Base-by-base conservation (phyloP, 768 basidiomycete genomes). In the Lentinula aciculospora region DNA sequence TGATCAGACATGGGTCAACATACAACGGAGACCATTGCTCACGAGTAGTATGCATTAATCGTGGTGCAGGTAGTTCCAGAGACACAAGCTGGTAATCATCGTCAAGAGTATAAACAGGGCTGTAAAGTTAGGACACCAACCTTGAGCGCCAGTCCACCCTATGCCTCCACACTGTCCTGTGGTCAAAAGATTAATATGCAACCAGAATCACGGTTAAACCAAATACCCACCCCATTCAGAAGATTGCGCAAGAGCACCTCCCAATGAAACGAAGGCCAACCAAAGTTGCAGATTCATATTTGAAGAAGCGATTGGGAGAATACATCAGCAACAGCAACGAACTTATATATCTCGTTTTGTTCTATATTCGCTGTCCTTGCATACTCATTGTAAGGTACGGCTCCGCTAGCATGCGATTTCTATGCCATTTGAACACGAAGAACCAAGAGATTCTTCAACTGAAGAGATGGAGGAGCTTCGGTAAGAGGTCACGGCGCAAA, bases 11-110 rank as follows among this genome's bases (percentile, higher is more conserved):
- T 7, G 12, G 28, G 31, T 15, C 7, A 10, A 44, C 15, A 3
- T 15, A 19, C 34, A 37, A 15, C 21, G 13, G 42, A 17, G 29
- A 31, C 4, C 25, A 23, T 37, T 25, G 6, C 53, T 23, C 23
- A 54, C 53, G 61, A 72, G 59, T 71, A 75, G 12, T 56, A 75
- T n/a, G 66, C 61, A 53, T 74, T 76, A 4, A 67, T 17, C 4
- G 42, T 42, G 27, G 58, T 65, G 59, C 75, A 76, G 3, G 63
- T 62, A 28, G 70, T 51, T 1, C 73, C 72, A 45, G 72, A 60
- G 3, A 64, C 69, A 60, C 75, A 76, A 3, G 68, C 67, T 15
- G 71, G 74, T 3, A 60, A 59, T 17, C 3, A 2, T 42, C 12
- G 17, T 42, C 37, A 54, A 27, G 6, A 44, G 10, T 10, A 28